Evolutionary conservation across 768 basidiomycete genomes (phyloP).

Genomic region (Auricularia cornea): DNA sequence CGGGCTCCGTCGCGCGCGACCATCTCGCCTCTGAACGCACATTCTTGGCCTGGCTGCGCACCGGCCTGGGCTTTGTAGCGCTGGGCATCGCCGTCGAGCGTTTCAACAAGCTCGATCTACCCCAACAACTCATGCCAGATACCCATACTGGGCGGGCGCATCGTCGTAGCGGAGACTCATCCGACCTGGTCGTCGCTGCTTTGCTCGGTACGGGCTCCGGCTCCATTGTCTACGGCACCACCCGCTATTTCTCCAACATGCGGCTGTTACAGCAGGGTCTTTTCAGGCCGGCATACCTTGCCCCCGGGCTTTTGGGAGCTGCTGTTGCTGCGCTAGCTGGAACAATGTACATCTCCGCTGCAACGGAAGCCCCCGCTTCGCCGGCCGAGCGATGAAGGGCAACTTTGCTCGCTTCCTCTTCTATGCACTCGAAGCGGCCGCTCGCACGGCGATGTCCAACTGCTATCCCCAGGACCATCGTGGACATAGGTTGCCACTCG

Average conservation of each 20-base stretch:
- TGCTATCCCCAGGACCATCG: too few relatives aligned
- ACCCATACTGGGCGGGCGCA: neutral
- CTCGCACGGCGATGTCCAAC: too few relatives aligned
- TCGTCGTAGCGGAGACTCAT: neutral
- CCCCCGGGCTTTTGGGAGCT: neutral
- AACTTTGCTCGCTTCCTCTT: too few relatives aligned
- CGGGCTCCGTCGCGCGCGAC: conserved; percentile 42
- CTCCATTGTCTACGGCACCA: neutral
- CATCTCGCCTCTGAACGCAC: conserved; percentile 45
- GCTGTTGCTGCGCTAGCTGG: neutral
- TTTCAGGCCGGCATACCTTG: neutral
- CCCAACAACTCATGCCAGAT: neutral
- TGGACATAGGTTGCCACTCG: too few relatives aligned
- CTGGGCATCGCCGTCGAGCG: neutral
- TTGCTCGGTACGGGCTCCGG: neutral
- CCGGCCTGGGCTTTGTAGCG: conserved; percentile 26
- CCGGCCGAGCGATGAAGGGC: too few relatives aligned
- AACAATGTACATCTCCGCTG: too few relatives aligned
- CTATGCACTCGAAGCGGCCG: too few relatives aligned
- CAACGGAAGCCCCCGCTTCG: too few relatives aligned
- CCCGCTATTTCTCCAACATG: neutral
- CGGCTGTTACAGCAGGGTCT: neutral
- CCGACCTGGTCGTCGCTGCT: neutral
- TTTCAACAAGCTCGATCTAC: neutral
- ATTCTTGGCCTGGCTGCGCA: conserved; percentile 45